Evolutionary conservation across 495 filamentous ascomycete species (phyloP), one percentile per base, ranked within the genome.

Genomic region (Neurospora terricola): DNA sequence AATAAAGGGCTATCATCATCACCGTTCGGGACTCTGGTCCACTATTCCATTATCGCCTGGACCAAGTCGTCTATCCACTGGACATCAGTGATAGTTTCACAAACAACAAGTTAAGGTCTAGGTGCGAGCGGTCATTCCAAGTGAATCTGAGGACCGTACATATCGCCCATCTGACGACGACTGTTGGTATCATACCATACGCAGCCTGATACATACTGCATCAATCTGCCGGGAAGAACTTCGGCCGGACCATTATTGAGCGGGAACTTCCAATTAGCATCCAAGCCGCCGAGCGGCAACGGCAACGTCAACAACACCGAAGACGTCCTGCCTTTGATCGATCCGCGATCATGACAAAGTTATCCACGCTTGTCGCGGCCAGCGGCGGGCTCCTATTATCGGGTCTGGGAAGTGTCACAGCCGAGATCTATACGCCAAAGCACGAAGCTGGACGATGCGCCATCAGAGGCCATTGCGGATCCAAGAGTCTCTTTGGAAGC

Each of bases 391-490:
- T 84, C 72, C 73, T 86, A 75, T 77, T 84, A 70, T 77, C 75
- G 40, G 76, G 78, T 54, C 73, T 80, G 70, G 75, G 74, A 39
- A 77, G 74, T 66, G 79, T 74, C 27, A 73, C 78, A 38, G 83
- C 77, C 71, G 80, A 79, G 38, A 75, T 74, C 30, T 85, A 81
- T 69, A 88, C 87, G 0, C 84, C 86, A 38, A 92, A 90, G 76
- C 96, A 98, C 76, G 94, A 97, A 83, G 84, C 89, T 69, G 96
- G 96, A 14, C 89, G 96, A 75, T 99, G 96, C 83, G 93, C 96
- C 0, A 91, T 99, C 70, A 89, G 94, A 36, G 94, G 94, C 6
- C 89, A 96, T 73, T 99, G 96, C 78, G 96, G 95, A 7, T 93
- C 91, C 79, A 89, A 96, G 81, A 90, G 90, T 48, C 90, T 95